A percentile compares a stretch with the other conserved stretches of the same genome.
Evolutionary conservation across 306 rosid species (phyloP).

Genomic region (Gynostemma pentaphyllum): DNA sequence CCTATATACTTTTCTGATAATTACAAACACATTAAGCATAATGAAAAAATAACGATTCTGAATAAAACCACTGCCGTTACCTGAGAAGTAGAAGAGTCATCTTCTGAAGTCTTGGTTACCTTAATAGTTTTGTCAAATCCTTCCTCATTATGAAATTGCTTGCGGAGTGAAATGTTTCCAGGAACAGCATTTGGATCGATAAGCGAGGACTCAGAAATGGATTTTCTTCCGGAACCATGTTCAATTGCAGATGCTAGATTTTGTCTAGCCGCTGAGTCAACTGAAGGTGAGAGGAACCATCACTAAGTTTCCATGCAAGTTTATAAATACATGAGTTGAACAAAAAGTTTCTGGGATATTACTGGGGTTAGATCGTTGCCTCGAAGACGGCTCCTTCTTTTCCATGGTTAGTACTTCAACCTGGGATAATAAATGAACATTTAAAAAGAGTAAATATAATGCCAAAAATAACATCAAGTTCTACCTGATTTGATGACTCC

Average conservation of each 20-base stretch:
- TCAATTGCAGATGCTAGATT: constrained; percentile 70
- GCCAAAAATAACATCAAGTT: not conserved
- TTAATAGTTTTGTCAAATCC: constrained; percentile 39
- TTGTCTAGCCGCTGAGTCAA: constrained; percentile 55
- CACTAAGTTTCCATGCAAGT: constrained; percentile 41
- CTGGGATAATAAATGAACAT: constrained; percentile 22
- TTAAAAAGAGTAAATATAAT: not conserved
- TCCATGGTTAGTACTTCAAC: constrained; percentile 75
- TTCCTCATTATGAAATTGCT: constrained; percentile 62
- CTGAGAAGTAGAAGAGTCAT: constrained; percentile 44
- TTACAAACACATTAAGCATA: no score
- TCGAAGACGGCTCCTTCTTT: constrained; percentile 35
- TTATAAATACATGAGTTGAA: constrained; percentile 45
- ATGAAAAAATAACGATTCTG: not conserved
- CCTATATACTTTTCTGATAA: no score
- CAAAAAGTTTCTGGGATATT: constrained; percentile 38
- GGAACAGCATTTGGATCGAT: constrained; percentile 39
- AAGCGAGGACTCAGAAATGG: constrained; percentile 58
- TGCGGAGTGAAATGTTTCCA: constrained; percentile 53
- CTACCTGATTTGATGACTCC: constrained; percentile 86
- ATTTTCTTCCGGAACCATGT: constrained; percentile 83
- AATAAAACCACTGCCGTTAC: constrained; percentile 20
- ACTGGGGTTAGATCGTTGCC: constrained; percentile 39
- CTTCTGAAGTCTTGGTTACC: constrained; percentile 48
- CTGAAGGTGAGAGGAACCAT: constrained; percentile 46